phyloP scores from a whole-genome alignment of 2,329 filamentous ascomycete species.

The Diaporthe sp. region DNA sequence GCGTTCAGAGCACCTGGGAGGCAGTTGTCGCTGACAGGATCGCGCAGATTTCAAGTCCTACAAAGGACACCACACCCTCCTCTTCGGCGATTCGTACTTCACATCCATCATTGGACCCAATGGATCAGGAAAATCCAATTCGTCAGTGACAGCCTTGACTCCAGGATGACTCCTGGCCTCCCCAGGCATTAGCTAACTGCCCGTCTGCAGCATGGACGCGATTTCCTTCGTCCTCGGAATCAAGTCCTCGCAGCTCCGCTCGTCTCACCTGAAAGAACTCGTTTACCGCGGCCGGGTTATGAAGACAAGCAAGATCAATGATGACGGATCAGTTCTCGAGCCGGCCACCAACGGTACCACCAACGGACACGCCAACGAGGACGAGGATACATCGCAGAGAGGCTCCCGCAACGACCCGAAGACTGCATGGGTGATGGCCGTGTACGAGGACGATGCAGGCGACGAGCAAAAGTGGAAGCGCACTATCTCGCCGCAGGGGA shows the following conservation, averaged over 20 bases:
- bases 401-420: conserved; percentile 87
- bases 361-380: conserved; percentile 72
- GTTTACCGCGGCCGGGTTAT: conserved; percentile 96
- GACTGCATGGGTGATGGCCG: conserved; percentile 98
- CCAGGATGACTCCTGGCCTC: conserved; percentile 27
- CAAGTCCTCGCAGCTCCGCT: conserved; percentile 97
- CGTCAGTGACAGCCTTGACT: conserved; percentile 67
- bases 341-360: conserved; percentile 70
- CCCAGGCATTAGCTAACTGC: conserved; percentile 44
- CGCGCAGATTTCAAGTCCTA: conserved; percentile 96
- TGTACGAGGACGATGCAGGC: conserved; percentile 97
- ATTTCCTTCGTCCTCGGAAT: conserved; percentile 99
- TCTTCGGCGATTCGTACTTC: conserved; percentile 98
- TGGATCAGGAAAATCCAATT: conserved; percentile 99
- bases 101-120: conserved; percentile 99
- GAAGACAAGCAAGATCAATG: conserved; percentile 92
- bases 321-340: conserved; percentile 81
- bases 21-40: conserved; percentile 37
- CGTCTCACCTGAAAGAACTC: conserved; percentile 91
- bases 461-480: conserved; percentile 97
- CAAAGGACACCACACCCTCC: conserved; percentile 93
- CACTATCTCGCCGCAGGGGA: conserved; percentile 87
- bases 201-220: conserved; percentile 85
- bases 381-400: conserved; percentile 71
- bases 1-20: conserved; percentile 5